Base-by-base conservation (phyloP, 371 early-diverging fungal genomes). In the Saksenaea vasiformis region DNA sequence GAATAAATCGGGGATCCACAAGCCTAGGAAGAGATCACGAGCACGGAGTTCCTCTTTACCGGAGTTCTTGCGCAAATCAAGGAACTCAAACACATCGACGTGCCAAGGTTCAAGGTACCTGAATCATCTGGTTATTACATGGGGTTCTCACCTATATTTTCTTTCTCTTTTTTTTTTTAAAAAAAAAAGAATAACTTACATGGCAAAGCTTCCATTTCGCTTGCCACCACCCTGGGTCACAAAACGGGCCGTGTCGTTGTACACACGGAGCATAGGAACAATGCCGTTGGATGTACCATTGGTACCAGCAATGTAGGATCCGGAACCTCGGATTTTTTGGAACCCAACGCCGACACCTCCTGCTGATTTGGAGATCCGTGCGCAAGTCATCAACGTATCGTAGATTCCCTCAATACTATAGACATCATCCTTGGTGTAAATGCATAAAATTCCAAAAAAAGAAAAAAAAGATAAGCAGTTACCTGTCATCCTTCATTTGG, bases 1-100 rank as follows among this genome's bases (percentile, higher is more conserved):
- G 75, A 99, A 99, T 65, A 99, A 80, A 78, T 99, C 99, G n/a
- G 98, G 95, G 26, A 99, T 92, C 99, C 99, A 99, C 59, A 99
- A 83, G 0, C 95, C 99, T 70, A 92, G 93, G 78, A 99, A 99
- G 39, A 99, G 76, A 77, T 99, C 99, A 60, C 99, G 94, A 3
- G 99, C 98, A 53, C 99, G 91, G 62, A 83, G 78, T 80, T 99
- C 99, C 66, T 99, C 99, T 73, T 94, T 96, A 65, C 99, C 99
- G 57, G 95, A 94, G 87, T 99, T 99, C 87, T 99, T 99, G 79
- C 94, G 91, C 67, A 99, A 79, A 61, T 99, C 99, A 60, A 99
- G 77, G 79, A 99, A 99, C 56, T 95, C 96, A 78, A 99, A 98
- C 14, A 99, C 89, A 75, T 99, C 99, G 4, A 95, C 87, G 72